Conservation (phyloP, 306 rosid genomes). For the Notholithocarpus densiflorus region DNA sequence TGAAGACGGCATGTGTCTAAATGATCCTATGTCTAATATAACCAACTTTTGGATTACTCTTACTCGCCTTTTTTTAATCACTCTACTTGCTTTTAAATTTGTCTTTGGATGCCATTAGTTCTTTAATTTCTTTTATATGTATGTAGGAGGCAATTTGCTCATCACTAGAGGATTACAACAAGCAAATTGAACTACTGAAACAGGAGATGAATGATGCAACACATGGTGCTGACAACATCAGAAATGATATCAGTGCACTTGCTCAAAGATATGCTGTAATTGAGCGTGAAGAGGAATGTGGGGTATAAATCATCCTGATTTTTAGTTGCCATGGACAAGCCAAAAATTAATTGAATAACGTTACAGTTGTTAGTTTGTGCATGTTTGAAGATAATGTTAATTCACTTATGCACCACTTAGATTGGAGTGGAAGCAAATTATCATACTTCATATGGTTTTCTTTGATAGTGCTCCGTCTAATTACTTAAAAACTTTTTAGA, state of each 20-base stretch:
- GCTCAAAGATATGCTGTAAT: slow-evolving; percentile 97
- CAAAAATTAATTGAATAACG: background rate
- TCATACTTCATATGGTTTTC: background rate
- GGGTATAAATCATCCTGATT: slow-evolving; percentile 61
- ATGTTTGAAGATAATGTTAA: background rate
- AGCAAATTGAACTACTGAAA: slow-evolving; percentile 91
- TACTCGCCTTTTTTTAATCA: too few relatives aligned
- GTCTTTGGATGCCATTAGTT: background rate
- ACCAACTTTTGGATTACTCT: background rate
- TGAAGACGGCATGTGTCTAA: background rate
- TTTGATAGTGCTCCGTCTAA: background rate
- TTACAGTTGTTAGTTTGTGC: slow-evolving; percentile 5
- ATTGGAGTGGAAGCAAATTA: background rate
- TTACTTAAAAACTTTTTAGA: background rate
- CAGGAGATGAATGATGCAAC: slow-evolving; percentile 99
- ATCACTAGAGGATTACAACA: slow-evolving; percentile 95
- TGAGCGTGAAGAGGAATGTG: slow-evolving; percentile 94
- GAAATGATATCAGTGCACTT: slow-evolving; percentile 95
- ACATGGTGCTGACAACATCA: slow-evolving; percentile 92
- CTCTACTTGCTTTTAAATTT: background rate
- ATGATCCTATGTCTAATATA: background rate
- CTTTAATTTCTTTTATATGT: slow-evolving; percentile 13
- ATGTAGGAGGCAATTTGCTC: slow-evolving; percentile 92
- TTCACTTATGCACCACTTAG: background rate
- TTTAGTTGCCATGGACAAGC: background rate